phyloP scores from a whole-genome alignment of 306 rosid species.

The Vachellia pachyceras region DNA sequence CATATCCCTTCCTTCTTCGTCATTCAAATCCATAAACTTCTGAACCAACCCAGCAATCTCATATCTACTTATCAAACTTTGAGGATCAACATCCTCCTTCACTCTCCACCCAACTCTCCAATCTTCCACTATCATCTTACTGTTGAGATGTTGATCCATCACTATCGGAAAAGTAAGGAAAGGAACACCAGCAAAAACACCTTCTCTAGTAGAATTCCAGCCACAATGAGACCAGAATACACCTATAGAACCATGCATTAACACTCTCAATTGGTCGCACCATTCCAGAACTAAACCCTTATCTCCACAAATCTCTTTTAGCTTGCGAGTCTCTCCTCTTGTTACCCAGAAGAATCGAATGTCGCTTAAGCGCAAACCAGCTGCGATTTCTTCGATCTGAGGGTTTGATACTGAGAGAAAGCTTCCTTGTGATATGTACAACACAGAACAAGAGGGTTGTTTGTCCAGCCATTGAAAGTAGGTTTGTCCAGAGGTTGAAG shows the following conservation, averaged over 20 bases:
- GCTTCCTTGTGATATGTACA: constrained; percentile 67
- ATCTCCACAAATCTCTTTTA: constrained; percentile 50
- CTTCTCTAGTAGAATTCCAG: constrained; percentile 68
- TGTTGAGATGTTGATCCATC: constrained; percentile 48
- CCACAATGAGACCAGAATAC: constrained; percentile 75
- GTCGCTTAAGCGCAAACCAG: constrained; percentile 41
- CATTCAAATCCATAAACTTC: constrained; percentile 52
- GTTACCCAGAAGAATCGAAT: constrained; percentile 59
- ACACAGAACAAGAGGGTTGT: constrained; percentile 51
- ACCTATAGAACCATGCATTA: constrained; percentile 55
- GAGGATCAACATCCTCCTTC: constrained; percentile 17
- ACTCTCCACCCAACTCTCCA: constrained; percentile 72
- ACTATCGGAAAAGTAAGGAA: constrained; percentile 53
- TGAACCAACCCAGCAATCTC: constrained; percentile 50
- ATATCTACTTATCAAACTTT: constrained; percentile 38
- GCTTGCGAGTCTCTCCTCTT: constrained; percentile 6
- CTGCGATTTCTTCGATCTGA: constrained; percentile 56
- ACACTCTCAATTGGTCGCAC: constrained; percentile 67
- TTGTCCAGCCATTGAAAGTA: constrained; percentile 52
- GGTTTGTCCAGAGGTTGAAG: not conserved
- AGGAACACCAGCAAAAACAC: constrained; percentile 50
- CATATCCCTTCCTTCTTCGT: constrained; percentile 21
- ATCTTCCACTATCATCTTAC: constrained; percentile 53
- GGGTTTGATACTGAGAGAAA: constrained; percentile 49
- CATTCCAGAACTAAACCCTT: constrained; percentile 53